Conservation (phyloP, 352 stramenopile genomes). For the Phytophthora multivora region DNA sequence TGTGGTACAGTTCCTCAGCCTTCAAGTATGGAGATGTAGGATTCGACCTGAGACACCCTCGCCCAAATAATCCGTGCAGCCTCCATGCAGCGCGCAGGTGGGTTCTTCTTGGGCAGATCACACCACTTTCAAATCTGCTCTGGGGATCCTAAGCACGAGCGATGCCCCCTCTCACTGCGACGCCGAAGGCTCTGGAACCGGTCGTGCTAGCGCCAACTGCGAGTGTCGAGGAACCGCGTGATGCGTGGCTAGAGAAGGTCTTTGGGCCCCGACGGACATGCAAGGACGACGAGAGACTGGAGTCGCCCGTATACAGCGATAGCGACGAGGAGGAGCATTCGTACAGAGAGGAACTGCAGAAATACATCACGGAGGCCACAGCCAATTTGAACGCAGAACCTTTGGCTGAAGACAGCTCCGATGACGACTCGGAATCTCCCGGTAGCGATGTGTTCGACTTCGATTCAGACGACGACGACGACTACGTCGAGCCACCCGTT, state of each 20-base stretch:
- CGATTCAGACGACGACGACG: neutral
- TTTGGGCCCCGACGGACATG: conserved; percentile 1
- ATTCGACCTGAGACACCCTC: conserved; percentile 11
- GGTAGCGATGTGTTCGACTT: conserved; percentile 6
- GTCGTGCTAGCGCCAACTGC: conserved; percentile 1
- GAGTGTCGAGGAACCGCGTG: neutral
- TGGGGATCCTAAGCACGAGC: conserved; percentile 1
- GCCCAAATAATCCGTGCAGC: neutral
- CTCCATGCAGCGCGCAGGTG: conserved; percentile 11
- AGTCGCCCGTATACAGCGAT: too few species aligned
- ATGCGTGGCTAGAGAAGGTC: conserved; percentile 26
- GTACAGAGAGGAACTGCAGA: conserved; percentile 21
- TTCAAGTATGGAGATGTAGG: conserved; percentile 12
- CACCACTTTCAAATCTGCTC: conserved; percentile 24
- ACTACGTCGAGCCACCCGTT: conserved; percentile 30
- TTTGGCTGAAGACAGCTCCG: conserved; percentile 14
- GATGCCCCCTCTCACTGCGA: conserved; percentile 20
- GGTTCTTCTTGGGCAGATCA: neutral
- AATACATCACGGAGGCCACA: conserved; percentile 19
- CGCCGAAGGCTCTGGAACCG: conserved; percentile 13
- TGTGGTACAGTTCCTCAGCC: conserved; percentile 10
- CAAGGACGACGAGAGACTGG: neutral
- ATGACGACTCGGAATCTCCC: neutral
- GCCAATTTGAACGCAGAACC: conserved; percentile 21
- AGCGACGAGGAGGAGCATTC: neutral